Conservation (phyloP, 2,329 filamentous ascomycete genomes). For the Byssothecium circinans region DNA sequence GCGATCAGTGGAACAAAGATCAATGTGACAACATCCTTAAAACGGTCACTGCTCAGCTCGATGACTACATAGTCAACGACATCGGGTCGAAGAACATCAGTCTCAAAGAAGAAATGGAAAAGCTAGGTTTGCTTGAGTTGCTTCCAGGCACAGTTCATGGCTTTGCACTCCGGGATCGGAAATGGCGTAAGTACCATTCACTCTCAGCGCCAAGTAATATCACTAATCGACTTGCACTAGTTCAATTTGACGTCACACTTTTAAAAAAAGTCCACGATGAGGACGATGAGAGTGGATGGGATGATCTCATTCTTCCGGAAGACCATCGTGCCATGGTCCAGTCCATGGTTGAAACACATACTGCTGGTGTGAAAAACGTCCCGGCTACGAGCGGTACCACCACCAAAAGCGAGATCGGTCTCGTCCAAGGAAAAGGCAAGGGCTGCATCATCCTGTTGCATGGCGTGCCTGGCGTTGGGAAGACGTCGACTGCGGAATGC, state of each 20-base stretch:
- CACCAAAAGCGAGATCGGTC: not conserved
- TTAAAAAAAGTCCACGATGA: not conserved
- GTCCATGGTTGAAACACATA: slow-evolving; percentile 3
- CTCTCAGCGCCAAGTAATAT: not conserved
- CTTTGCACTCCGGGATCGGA: slow-evolving; percentile 1
- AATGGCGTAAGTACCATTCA: slow-evolving; percentile 1
- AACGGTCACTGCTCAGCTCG: not conserved
- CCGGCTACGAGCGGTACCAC: not conserved
- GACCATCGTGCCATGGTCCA: slow-evolving; percentile 1
- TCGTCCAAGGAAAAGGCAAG: slow-evolving; percentile 46
- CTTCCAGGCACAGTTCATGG: not conserved
- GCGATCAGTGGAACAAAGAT: not conserved
- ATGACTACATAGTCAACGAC: not conserved
- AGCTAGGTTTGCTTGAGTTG: not conserved
- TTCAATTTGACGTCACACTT: not conserved
- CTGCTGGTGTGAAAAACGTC: not conserved
- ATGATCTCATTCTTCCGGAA: slow-evolving; percentile 1
- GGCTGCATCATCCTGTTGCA: slow-evolving; percentile 54
- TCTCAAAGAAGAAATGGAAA: not conserved
- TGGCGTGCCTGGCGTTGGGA: slow-evolving; percentile 52
- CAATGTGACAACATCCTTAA: not conserved
- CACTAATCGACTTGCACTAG: not conserved
- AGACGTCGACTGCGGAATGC: slow-evolving; percentile 25
- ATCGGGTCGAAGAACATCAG: not conserved
- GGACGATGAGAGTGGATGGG: not conserved